A percentile compares a stretch with the other conserved stretches of the same genome.
phyloP scores from a whole-genome alignment of 768 basidiomycete genomes.

The Kondoa subrosea region DNA sequence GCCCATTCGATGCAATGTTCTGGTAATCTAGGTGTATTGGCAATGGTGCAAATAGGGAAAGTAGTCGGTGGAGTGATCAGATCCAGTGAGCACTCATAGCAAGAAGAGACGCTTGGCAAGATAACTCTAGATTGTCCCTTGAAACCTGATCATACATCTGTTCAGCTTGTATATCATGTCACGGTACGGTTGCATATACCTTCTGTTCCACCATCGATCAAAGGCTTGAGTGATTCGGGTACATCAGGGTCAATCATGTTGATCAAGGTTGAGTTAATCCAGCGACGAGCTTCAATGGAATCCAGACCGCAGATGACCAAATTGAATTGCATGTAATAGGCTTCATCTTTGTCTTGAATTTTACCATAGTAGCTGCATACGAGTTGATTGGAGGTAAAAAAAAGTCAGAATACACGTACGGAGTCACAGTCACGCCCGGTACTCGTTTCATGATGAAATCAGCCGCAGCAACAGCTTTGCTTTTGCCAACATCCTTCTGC shows the following conservation, averaged over 20 bases:
- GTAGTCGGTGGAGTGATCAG: slow-evolving; percentile 95
- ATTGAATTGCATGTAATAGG: slow-evolving; percentile 92
- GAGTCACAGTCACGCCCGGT: slow-evolving; percentile 86
- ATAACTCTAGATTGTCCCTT: slow-evolving; percentile 97
- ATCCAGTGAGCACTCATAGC: slow-evolving; percentile 94
- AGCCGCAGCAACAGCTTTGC: slow-evolving; percentile 85
- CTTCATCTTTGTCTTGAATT: slow-evolving; percentile 91
- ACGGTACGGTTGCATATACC: slow-evolving; percentile 39
- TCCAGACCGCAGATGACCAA: slow-evolving; percentile 93
- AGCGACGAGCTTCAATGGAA: slow-evolving; percentile 87
- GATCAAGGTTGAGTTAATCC: slow-evolving; percentile 97
- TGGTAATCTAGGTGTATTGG: slow-evolving; percentile 90
- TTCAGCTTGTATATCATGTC: not conserved
- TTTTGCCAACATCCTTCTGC: slow-evolving; percentile 73
- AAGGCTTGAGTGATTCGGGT: slow-evolving; percentile 81
- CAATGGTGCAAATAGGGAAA: slow-evolving; percentile 97
- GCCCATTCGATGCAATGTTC: slow-evolving; percentile 99
- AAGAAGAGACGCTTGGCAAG: slow-evolving; percentile 81
- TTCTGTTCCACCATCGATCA: slow-evolving; percentile 98
- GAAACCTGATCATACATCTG: slow-evolving; percentile 49
- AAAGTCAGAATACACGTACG: slow-evolving; percentile 42
- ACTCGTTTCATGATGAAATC: slow-evolving; percentile 94
- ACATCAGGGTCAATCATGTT: slow-evolving; percentile 84
- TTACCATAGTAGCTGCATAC: slow-evolving; percentile 69
- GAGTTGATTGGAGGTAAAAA: not conserved